Percentiles rank a stretch among this genome's conserved stretches.
Evolutionary conservation across 192 early-diverging fungal species (phyloP).

Genomic region (Coemansia sp.): DNA sequence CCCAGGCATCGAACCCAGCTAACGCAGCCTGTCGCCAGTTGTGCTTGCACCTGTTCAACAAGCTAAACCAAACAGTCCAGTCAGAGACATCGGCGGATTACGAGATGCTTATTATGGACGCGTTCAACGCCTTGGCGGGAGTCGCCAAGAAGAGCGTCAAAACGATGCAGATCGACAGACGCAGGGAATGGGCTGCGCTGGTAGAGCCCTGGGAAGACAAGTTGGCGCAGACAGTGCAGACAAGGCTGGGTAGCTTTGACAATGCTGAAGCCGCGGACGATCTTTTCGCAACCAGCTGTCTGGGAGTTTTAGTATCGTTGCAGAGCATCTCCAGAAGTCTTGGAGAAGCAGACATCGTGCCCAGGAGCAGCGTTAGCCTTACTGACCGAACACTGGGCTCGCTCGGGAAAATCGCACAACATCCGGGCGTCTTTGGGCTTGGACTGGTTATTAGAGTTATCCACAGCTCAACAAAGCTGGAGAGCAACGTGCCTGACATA

Average conservation of each 20-base stretch:
- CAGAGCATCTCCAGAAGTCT: conserved; percentile 10
- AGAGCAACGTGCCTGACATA: not conserved
- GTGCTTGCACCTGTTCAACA: conserved; percentile 14
- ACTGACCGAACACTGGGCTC: conserved; percentile 2
- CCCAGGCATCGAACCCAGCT: conserved; percentile 7
- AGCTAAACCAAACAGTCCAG: not conserved
- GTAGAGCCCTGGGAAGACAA: conserved; percentile 11
- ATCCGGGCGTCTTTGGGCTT: conserved; percentile 2
- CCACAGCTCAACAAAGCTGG: conserved; percentile 5
- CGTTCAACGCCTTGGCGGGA: conserved; percentile 17
- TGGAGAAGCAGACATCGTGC: not conserved
- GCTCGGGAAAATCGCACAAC: conserved; percentile 2
- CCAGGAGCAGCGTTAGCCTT: not conserved
- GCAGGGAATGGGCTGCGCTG: conserved; percentile 24
- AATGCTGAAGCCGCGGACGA: not conserved
- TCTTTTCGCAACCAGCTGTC: not conserved
- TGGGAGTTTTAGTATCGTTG: conserved; percentile 16
- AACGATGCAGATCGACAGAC: conserved; percentile 1
- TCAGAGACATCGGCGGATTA: not conserved
- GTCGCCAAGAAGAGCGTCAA: conserved; percentile 12
- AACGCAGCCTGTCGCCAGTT: conserved; percentile 26
- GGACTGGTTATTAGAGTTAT: conserved; percentile 18
- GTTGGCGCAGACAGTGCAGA: not conserved
- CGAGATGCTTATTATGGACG: conserved; percentile 17
- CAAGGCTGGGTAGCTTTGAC: not conserved